Conservation (phyloP, 176 grass and related monocot species). For the Musa itinerans region DNA sequence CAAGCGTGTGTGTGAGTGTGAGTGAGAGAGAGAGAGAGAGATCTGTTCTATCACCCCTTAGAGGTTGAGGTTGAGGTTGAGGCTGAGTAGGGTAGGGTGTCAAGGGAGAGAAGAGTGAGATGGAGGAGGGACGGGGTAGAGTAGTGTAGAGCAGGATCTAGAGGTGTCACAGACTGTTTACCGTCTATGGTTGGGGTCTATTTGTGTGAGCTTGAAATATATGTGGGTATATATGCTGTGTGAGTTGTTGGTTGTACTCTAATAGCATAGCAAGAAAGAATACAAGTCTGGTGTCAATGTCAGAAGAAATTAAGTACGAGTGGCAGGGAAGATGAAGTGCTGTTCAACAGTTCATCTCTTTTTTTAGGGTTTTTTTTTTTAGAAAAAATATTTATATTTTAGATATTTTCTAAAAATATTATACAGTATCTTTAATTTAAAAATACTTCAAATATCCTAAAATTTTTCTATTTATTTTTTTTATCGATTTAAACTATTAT, state of each 20-base stretch:
- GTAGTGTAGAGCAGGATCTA: constrained; percentile 1
- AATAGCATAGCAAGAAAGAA: not conserved
- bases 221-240: not conserved
- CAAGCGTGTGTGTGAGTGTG: too few species aligned
- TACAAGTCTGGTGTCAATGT: not conserved
- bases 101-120: too few species aligned
- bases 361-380: too few species aligned
- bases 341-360: not conserved
- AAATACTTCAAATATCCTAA: too few species aligned
- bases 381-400: too few species aligned
- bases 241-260: not conserved
- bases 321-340: not conserved
- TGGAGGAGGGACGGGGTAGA: not conserved
- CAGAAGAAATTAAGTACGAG: not conserved
- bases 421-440: too few species aligned
- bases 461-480: too few species aligned
- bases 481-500: too few species aligned
- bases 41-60: not conserved
- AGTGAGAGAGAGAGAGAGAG: not conserved
- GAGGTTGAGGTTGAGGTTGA: too few species aligned
- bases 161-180: not conserved
- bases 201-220: not conserved
- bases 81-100: too few species aligned
- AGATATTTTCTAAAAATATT: too few species aligned
- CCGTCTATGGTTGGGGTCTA: not conserved